Evolutionary conservation across 202 grass and related monocot genomes (phyloP).

Genomic region (Saccharum hybrid): DNA sequence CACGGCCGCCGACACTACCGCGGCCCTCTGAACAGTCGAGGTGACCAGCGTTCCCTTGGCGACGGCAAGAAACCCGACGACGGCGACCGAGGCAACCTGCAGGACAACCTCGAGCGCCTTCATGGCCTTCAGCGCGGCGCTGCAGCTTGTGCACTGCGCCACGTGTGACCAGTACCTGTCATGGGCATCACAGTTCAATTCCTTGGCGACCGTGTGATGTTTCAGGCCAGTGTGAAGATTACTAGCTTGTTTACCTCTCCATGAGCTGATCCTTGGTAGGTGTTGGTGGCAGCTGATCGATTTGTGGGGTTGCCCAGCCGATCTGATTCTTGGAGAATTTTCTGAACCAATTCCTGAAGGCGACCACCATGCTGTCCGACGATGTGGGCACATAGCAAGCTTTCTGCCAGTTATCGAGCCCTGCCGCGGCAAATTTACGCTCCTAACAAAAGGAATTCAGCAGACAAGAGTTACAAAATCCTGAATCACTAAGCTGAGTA

Average conservation of each 20-base stretch:
- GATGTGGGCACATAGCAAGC: conserved; percentile 80
- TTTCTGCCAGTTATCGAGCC: conserved; percentile 69
- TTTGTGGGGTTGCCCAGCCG: conserved; percentile 52
- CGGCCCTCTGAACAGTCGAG: conserved; percentile 41
- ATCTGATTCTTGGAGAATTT: conserved; percentile 68
- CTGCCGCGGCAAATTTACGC: conserved; percentile 57
- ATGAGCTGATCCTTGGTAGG: conserved; percentile 69
- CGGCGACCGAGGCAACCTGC: conserved; percentile 58
- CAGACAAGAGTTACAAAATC: background rate
- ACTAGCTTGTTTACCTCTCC: conserved; percentile 59
- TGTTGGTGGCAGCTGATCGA: conserved; percentile 58
- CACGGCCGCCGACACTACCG: conserved; percentile 47
- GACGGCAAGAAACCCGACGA: conserved; percentile 60
- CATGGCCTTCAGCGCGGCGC: conserved; percentile 56
- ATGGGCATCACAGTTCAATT: background rate
- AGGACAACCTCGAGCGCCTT: conserved; percentile 61
- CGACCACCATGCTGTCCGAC: conserved; percentile 75
- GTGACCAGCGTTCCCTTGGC: conserved; percentile 50
- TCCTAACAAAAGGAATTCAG: conserved; percentile 54
- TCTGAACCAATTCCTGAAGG: conserved; percentile 89
- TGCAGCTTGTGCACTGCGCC: conserved; percentile 81
- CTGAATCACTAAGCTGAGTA: background rate
- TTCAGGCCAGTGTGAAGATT: background rate
- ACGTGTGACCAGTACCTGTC: conserved; percentile 93
- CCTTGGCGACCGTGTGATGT: background rate